Percentiles rank a stretch among this genome's conserved stretches.
phyloP scores from a whole-genome alignment of 495 filamentous ascomycete genomes.

The Hypoxylon rickii region DNA sequence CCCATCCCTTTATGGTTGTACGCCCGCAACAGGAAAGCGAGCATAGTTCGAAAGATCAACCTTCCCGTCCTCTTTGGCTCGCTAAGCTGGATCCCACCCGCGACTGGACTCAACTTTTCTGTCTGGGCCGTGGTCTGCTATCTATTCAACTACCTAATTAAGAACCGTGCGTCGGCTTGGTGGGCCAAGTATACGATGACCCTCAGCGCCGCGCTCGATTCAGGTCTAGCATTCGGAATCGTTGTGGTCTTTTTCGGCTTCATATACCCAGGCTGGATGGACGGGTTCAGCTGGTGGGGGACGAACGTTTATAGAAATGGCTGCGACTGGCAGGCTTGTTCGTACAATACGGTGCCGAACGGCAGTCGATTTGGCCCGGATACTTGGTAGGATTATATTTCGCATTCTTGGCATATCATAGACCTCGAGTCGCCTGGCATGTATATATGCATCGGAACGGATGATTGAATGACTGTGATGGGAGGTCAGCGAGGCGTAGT shows the following conservation, averaged over 20 bases:
- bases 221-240: constrained; percentile 76
- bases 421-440: not conserved
- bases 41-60: constrained; percentile 67
- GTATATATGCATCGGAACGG: not conserved
- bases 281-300: constrained; percentile 73
- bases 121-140: constrained; percentile 83
- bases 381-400: constrained; percentile 56
- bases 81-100: constrained; percentile 81
- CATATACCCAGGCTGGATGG: constrained; percentile 70
- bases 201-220: constrained; percentile 79
- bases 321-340: constrained; percentile 68
- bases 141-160: constrained; percentile 77
- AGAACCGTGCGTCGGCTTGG: constrained; percentile 68
- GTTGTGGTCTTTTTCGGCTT: constrained; percentile 84
- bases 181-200: constrained; percentile 93
- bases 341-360: constrained; percentile 55
- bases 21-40: constrained; percentile 50
- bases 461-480: not conserved
- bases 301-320: constrained; percentile 70
- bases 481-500: not conserved
- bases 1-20: constrained; percentile 71
- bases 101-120: constrained; percentile 82
- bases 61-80: constrained; percentile 74
- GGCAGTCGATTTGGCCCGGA: constrained; percentile 64
- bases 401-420: no score